phyloP scores from a whole-genome alignment of 129 eudicot species.

The Gnaphalium uliginosum region DNA sequence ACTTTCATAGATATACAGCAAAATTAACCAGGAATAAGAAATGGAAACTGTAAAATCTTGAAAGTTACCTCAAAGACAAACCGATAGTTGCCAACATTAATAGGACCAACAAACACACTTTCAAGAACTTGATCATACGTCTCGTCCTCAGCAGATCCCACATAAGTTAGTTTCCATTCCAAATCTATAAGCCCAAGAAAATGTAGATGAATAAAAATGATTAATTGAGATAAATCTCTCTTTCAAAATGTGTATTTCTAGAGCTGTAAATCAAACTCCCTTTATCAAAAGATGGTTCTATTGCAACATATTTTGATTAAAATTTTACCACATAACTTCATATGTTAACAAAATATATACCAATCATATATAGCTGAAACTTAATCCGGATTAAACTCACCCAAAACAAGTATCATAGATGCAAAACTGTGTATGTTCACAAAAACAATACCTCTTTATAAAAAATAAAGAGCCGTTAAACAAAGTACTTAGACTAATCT shows the following conservation, averaged over 20 bases:
- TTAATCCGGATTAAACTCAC: background rate
- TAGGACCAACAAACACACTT: conserved; percentile 87
- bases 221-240: background rate
- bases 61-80: conserved; percentile 58
- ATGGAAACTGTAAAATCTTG: no score
- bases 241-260: background rate
- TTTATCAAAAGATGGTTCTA: background rate
- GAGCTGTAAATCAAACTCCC: background rate
- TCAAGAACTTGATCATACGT: conserved; percentile 78
- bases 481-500: background rate
- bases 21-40: background rate
- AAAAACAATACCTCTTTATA: background rate
- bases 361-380: background rate
- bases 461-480: background rate
- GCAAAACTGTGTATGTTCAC: background rate
- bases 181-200: conserved; percentile 45
- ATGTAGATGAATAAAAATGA: background rate
- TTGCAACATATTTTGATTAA: background rate
- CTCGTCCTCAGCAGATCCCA: conserved; percentile 95
- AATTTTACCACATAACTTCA: background rate
- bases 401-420: background rate
- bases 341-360: background rate
- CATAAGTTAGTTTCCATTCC: conserved; percentile 82
- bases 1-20: background rate
- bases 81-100: conserved; percentile 71